Evolutionary conservation across 179 eudicot genomes (phyloP).

Genomic region (Camellia oleifera): DNA sequence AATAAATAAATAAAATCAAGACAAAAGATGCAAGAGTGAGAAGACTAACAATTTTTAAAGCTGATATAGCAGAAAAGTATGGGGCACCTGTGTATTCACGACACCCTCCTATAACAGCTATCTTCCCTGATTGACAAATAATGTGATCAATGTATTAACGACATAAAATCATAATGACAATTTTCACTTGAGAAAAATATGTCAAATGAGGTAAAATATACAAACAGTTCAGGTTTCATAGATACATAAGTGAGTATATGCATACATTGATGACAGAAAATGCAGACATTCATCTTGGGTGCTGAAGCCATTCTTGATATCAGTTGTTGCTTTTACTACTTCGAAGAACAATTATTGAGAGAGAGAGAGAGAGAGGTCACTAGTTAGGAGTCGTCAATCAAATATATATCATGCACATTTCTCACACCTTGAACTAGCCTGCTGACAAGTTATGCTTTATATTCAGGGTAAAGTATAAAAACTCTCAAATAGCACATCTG

Average conservation of each 20-base stretch:
- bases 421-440: neutral
- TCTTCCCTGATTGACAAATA: conserved; percentile 62
- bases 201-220: neutral
- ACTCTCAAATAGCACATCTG: neutral
- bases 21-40: conserved; percentile 12
- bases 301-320: neutral
- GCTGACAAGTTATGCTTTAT: neutral
- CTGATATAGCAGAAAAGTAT: conserved; percentile 94
- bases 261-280: neutral
- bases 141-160: conserved; percentile 8
- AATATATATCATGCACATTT: neutral
- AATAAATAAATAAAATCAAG: neutral
- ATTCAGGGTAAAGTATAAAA: neutral
- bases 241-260: neutral
- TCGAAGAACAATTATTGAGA: neutral
- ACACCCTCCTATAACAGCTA: conserved; percentile 98
- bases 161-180: neutral
- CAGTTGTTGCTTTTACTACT: neutral
- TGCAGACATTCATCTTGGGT: neutral
- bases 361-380: neutral
- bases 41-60: conserved; percentile 83
- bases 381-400: neutral
- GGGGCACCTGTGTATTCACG: conserved; percentile 99
- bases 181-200: neutral
- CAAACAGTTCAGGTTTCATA: neutral